Percentiles rank a stretch among this genome's conserved stretches.
Conservation (phyloP, 352 stramenopile genomes). For the Globisporangium uncinulatum region DNA sequence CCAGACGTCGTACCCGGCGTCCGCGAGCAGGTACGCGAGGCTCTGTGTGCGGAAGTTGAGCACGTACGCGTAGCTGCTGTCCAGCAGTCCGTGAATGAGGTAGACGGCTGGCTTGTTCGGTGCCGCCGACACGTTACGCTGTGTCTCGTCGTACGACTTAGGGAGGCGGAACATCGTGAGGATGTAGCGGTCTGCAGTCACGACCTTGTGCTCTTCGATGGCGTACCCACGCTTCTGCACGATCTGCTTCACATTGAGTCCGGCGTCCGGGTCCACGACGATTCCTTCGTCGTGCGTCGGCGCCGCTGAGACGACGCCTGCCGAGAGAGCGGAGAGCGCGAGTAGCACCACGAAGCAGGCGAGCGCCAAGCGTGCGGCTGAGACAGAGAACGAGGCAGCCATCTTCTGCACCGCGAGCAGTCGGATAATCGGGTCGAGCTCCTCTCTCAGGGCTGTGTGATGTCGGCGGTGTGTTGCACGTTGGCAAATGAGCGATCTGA, state of each 20-base stretch:
- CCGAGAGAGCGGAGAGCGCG: not conserved
- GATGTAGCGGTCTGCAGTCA: conserved; percentile 42
- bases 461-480: no score
- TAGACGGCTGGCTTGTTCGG: conserved; percentile 45
- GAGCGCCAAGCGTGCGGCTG: not conserved
- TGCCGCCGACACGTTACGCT: conserved; percentile 11
- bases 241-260: conserved; percentile 12
- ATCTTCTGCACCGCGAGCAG: no score
- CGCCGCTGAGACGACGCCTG: not conserved
- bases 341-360: conserved; percentile 2
- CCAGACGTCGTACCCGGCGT: conserved; percentile 53
- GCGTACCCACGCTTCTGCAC: conserved; percentile 37
- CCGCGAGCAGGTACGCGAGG: conserved; percentile 41
- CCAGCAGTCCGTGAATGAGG: conserved; percentile 45
- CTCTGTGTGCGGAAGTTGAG: conserved; percentile 50
- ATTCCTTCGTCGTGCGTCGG: conserved; percentile 3
- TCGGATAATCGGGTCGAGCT: no score
- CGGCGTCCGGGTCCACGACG: conserved; percentile 9
- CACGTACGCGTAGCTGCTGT: conserved; percentile 54
- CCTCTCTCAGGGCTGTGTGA: no score
- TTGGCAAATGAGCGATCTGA: no score
- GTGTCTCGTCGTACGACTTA: conserved; percentile 39
- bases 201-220: conserved; percentile 40
- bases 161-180: conserved; percentile 51
- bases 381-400: no score